Base-by-base conservation (phyloP, 2,329 filamentous ascomycete genomes). In the Sphaerulina vaccinii region DNA sequence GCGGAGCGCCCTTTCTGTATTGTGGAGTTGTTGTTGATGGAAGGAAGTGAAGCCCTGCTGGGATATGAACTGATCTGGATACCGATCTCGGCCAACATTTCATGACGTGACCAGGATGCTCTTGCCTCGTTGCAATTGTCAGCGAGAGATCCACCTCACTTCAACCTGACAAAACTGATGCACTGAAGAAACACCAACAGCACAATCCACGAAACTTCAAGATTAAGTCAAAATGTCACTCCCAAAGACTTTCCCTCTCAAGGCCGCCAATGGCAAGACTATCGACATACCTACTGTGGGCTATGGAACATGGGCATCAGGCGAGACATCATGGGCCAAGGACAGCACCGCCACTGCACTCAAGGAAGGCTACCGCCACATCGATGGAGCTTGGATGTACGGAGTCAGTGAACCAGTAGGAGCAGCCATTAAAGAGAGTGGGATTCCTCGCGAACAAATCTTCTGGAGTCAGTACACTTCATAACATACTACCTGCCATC, bases 301-400 rank as follows among this genome's bases (percentile, higher is more conserved):
- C 39, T 65, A 60, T 40, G 62, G 61, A 9, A 65, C 61, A 11
- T 64, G 58, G 59, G 59, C 59, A 1, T 52, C 57, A 3, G 60
- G 59, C 46, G 55, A 61, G 4, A 60, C 43, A 6, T 54, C 49
- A 22, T 62, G 57, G 59, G 57, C 57, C n/a, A 60, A 64, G 47
- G 59, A 63, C 32, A 55, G 57, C 19, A 54, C 54, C 6, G 29
- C 58, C 6, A 49, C 49, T 6, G 63, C 62, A 3, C 39, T 65
- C 18, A 58, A 62, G 44, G 52, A 42, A 9, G 63, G 63, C n/a
- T 64, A 65, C 42, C 55, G 63, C 21, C 62, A 64, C 35, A 47
- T 65, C 10, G 63, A 65, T 42, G 57, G 57, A 38, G 62, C 61
- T 1, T 70, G 69, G 16, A 55, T 59, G 44, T 64, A 65, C 19